Evolutionary conservation across 2,329 filamentous ascomycete genomes (phyloP), one percentile per base, ranked within the genome.

Genomic region (Canariomyces notabilis): DNA sequence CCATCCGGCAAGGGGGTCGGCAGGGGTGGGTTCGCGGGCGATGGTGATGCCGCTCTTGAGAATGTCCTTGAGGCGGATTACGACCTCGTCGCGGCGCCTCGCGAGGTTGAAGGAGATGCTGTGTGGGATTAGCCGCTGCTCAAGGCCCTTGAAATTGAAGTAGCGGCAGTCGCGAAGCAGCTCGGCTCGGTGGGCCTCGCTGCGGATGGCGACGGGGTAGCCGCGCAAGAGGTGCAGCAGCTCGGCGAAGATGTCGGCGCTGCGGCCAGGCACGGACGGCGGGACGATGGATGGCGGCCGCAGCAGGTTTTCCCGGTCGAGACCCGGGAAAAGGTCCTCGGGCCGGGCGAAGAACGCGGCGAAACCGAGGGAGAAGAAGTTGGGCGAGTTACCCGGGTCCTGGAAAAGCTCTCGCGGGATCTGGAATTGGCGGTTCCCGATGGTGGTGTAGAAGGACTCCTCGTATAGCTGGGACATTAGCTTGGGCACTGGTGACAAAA

Each of bases 281-380:
- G 91, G 90, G 5, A 84, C 68, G 54, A 97, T 93, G 5, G 87
- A 85, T 0, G 91, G 91, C 1, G 91, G 91, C 0, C 91, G 84
- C 34, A 96, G 79, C 16, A 96, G 77, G 12, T 82, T 80, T 50
- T 82, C 79, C 42, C 88, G 81, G 48, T 89, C 82, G 1, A 96
- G 77, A 1, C 90, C 91, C 0, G 91, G 91, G 57, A 95, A 96
- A 5, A 89, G 77, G 58, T 95, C 85, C 12, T 79, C 75, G 0
- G 87, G 87, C 2, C 80, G 82, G 14, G 83, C 83, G 70, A 95
- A 95, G 74, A 95, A 94, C 57, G 88, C 79, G 31, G 83, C 85
- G 61, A 95, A 95, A 49, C 90, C 90, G 3, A 96, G 77, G 0
- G 89, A 85, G 72, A 97, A 97, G 74, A 89, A 97, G 65, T 97